Percentiles rank a stretch among this genome's conserved stretches.
Evolutionary conservation across 352 stramenopile species (phyloP).

Genomic region (Pythium plurisporium): DNA sequence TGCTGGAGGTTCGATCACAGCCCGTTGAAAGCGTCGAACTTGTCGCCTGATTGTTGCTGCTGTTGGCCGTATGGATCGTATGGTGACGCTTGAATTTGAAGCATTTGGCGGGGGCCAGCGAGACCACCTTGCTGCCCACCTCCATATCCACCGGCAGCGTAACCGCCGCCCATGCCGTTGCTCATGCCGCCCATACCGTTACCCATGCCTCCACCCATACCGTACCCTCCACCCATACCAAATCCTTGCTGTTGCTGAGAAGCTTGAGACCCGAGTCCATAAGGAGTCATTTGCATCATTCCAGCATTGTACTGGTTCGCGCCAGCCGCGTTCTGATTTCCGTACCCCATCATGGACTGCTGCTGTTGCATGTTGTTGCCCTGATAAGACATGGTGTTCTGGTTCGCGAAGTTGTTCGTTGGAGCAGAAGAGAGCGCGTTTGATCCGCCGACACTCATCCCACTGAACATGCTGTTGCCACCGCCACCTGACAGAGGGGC

Average conservation of each 20-base stretch:
- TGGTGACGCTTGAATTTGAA: conserved; percentile 63
- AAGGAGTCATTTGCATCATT: conserved; percentile 79
- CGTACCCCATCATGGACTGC: conserved; percentile 25
- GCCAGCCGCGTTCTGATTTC: conserved; percentile 20
- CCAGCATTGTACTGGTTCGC: conserved; percentile 46
- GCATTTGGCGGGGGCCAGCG: conserved; percentile 50
- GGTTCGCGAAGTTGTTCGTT: conserved; percentile 35
- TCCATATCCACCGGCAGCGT: conserved; percentile 22
- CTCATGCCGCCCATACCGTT: conserved; percentile 19
- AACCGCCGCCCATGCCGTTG: conserved; percentile 14
- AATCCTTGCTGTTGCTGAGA: conserved; percentile 39
- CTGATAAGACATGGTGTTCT: conserved; percentile 37
- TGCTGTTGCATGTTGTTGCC: conserved; percentile 18
- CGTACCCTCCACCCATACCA: conserved; percentile 35
- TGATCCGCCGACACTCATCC: conserved; percentile 46
- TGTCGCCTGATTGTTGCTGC: conserved; percentile 42
- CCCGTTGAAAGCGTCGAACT: conserved; percentile 79
- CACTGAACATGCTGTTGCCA: conserved; percentile 51
- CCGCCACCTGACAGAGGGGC: conserved; percentile 6
- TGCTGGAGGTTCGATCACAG: conserved; percentile 34
- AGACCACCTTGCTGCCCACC: conserved; percentile 27
- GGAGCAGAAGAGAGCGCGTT: neutral
- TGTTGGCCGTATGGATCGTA: conserved; percentile 51
- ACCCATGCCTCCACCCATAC: conserved; percentile 11
- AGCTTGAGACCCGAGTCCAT: conserved; percentile 37